These are phyloP conservation scores for Claviceps fusiformis DNA, from an alignment of 2,329 filamentous ascomycete genomes.

Conservation along the genomic window DNA sequence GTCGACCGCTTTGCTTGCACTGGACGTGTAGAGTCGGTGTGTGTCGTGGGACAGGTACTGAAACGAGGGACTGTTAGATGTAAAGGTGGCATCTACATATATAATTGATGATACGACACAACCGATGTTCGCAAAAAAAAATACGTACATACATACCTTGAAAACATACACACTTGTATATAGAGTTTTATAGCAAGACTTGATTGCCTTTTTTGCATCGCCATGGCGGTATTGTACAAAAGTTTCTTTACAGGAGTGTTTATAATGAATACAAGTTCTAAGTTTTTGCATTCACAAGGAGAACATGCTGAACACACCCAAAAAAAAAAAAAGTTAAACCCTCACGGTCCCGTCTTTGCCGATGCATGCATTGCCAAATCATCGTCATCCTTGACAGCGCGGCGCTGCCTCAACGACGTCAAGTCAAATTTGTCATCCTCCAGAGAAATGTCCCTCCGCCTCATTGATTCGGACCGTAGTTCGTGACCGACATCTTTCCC, in stretches of 20 bases:
- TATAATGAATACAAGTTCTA: too few species aligned
- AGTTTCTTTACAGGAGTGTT: too few species aligned
- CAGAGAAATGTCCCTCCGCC: conserved; percentile 28
- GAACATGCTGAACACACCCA: too few species aligned
- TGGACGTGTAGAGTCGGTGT: conserved; percentile 8
- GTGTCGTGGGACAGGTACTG: neutral
- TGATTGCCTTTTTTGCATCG: neutral
- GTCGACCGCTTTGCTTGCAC: conserved; percentile 15
- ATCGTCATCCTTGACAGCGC: conserved; percentile 23
- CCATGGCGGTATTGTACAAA: neutral
- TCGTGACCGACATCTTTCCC: conserved; percentile 40
- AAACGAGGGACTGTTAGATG: too few species aligned
- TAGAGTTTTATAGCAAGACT: neutral
- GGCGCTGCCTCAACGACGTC: conserved; percentile 25
- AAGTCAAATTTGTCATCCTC: conserved; percentile 28
- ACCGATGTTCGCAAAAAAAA: too few species aligned
- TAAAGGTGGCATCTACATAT: too few species aligned
- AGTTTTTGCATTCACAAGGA: too few species aligned
- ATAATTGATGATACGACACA: too few species aligned
- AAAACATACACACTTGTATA: too few species aligned
- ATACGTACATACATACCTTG: too few species aligned
- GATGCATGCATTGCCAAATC: conserved; percentile 33
- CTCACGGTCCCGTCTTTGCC: too few species aligned
- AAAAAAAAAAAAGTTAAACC: too few species aligned
- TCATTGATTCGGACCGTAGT: conserved; percentile 32